Evolutionary conservation across 2,329 filamentous ascomycete genomes (phyloP).

Genomic region (Whalleya microplaca): DNA sequence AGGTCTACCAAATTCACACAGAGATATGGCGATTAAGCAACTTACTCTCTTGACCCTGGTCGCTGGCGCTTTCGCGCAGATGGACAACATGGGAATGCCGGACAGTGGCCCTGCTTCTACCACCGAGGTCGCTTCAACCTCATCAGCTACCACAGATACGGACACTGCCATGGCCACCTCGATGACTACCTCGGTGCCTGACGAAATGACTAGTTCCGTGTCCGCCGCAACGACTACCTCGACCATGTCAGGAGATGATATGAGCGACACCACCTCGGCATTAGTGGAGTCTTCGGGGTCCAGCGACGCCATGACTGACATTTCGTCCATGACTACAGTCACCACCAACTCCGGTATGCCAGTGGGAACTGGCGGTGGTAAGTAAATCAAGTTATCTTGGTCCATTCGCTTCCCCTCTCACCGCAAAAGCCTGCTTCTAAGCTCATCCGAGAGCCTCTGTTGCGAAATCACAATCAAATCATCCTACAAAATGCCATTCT

Average conservation of each 20-base stretch:
- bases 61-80: constrained; percentile 28
- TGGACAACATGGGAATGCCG: constrained; percentile 17
- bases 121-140: constrained; percentile 6
- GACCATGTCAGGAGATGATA: neutral
- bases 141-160: constrained; percentile 2
- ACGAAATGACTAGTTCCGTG: constrained; percentile 8
- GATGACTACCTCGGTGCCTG: constrained; percentile 9
- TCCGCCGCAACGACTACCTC: constrained; percentile 5
- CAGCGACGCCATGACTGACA: constrained; percentile 2
- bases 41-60: constrained; percentile 28
- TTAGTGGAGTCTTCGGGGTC: constrained; percentile 10
- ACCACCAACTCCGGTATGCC: constrained; percentile 17
- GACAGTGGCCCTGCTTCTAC: constrained; percentile 6
- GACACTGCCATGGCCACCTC: constrained; percentile 6
- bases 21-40: constrained; percentile 30
- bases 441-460: neutral
- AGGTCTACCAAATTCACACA: constrained; percentile 2
- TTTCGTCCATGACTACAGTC: constrained; percentile 13
- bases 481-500: neutral
- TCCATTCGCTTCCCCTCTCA: neutral
- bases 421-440: neutral
- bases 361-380: constrained; percentile 19
- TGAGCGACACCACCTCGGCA: constrained; percentile 12
- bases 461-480: neutral
- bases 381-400: neutral